Evolutionary conservation across 805 yeast species (phyloP).

Genomic region (Wickerhamomyces queroliae): DNA sequence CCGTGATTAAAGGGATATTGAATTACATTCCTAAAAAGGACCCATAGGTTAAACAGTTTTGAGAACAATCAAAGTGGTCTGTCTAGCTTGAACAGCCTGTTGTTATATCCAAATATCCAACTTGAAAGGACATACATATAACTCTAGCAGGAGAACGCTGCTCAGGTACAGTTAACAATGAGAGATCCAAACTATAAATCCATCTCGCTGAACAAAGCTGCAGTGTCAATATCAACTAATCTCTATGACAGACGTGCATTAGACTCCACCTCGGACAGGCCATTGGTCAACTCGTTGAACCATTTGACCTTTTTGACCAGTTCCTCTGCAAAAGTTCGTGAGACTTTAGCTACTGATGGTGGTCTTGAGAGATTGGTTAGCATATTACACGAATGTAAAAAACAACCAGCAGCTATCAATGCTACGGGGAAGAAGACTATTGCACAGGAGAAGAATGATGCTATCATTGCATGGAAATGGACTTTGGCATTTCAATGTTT

Average conservation of each 20-base stretch:
- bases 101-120: no score
- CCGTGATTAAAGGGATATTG: no score
- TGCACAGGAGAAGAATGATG: conserved; percentile 28
- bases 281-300: conserved; percentile 86
- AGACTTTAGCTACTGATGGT: conserved; percentile 83
- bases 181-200: conserved; percentile 86
- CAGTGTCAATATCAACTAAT: conserved; percentile 85
- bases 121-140: no score
- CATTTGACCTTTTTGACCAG: conserved; percentile 85
- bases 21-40: no score
- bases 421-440: conserved; percentile 18
- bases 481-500: conserved; percentile 89
- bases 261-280: conserved; percentile 85
- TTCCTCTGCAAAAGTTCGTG: conserved; percentile 83
- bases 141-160: no score
- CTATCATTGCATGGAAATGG: conserved; percentile 95
- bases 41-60: no score
- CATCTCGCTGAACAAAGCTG: conserved; percentile 76
- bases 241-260: conserved; percentile 89
- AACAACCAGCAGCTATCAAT: conserved; percentile 6
- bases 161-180: no score
- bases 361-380: conserved; percentile 86
- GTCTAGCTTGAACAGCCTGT: no score
- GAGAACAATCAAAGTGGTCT: no score
- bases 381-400: conserved; percentile 71